Evolutionary conservation across 2,329 filamentous ascomycete species (phyloP), one percentile per base, ranked within the genome.

Genomic region (Nigrograna mackinnonii): DNA sequence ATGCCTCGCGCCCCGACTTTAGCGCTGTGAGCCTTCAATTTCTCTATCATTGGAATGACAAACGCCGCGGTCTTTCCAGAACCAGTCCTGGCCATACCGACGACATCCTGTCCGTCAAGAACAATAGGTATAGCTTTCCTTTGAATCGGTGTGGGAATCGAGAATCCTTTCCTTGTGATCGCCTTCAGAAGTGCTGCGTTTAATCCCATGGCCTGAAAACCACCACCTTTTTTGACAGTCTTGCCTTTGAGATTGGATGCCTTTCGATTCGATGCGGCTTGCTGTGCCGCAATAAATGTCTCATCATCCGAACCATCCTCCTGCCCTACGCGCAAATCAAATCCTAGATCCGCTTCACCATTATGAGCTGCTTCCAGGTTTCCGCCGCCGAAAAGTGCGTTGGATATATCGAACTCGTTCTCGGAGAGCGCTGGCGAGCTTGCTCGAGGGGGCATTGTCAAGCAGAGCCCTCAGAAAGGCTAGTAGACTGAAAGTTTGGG

Each of bases 1-100:
- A 99, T 76, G 11, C 86, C 94, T 59, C 94, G 82, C 33, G 90
- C 84, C 39, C 95, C 94, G 50, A 97, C 85, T 59, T 87, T 86
- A 21, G 85, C 85, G 62, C 88, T 95, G 68, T 99, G 95, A 18
- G 83, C 80, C 69, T 91, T 95, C 47, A 99, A 76, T 53, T 86
- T 88, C 74, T 99, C 90, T 47, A 99, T 91, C 92, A 99, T 96
- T 32, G 94, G 94, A 52, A 99, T 95, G 19, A 97, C 91, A 68
- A 99, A 99, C 17, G 94, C 94, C 1, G 91, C 94, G 1, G 95
- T 99, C 76, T 99, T 99, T 74, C 94, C 94, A 16, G 91, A 97
- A 66, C 94, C 94, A n/a, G 95, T 99, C 54, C 95, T 81, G 6
- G 94, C 94, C 94, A 99, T 99, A 54, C 91, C 95, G 18, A 99